A percentile compares a stretch with the other conserved stretches of the same genome.
phyloP scores from a whole-genome alignment of 2,329 filamentous ascomycete genomes.

The Chrysosporium keratinophilum region DNA sequence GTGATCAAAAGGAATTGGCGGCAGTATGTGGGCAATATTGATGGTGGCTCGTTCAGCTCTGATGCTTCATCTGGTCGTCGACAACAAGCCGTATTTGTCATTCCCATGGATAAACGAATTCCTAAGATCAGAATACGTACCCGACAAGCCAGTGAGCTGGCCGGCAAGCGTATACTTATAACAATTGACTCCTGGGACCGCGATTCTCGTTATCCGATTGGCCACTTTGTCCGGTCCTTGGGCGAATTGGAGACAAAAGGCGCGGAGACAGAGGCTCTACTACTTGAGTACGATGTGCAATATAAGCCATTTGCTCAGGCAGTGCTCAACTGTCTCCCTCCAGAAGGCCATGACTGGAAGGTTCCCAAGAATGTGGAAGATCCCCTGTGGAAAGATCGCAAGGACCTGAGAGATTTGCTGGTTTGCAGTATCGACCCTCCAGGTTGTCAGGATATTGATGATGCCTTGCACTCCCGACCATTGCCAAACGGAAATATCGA shows the following conservation, averaged over 20 bases:
- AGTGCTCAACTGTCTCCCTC: slow-evolving; percentile 82
- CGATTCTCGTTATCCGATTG: slow-evolving; percentile 82
- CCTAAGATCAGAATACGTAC: slow-evolving; percentile 93
- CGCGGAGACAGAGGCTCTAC: slow-evolving; percentile 89
- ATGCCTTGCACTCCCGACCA: slow-evolving; percentile 77
- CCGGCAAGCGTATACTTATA: slow-evolving; percentile 84
- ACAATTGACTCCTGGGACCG: slow-evolving; percentile 94
- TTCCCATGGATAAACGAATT: slow-evolving; percentile 96
- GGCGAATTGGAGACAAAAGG: slow-evolving; percentile 92
- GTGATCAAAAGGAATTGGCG: slow-evolving; percentile 94
- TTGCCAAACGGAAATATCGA: slow-evolving; percentile 90
- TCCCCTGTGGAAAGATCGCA: slow-evolving; percentile 74
- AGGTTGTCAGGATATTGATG: slow-evolving; percentile 95
- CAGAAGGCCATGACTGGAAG: slow-evolving; percentile 86
- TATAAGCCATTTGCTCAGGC: slow-evolving; percentile 95
- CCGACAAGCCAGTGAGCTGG: slow-evolving; percentile 73
- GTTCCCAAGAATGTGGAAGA: slow-evolving; percentile 72
- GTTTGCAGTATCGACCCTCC: slow-evolving; percentile 97
- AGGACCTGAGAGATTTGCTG: slow-evolving; percentile 72
- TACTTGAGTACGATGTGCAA: slow-evolving; percentile 94
- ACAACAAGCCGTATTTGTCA: slow-evolving; percentile 85
- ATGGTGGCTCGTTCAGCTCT: slow-evolving; percentile 69
- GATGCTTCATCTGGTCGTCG: slow-evolving; percentile 65
- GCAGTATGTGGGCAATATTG: slow-evolving; percentile 93
- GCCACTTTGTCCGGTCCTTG: slow-evolving; percentile 85